Evolutionary conservation across 495 filamentous ascomycete species (phyloP).

Genomic region (Cercophora newfieldiana): DNA sequence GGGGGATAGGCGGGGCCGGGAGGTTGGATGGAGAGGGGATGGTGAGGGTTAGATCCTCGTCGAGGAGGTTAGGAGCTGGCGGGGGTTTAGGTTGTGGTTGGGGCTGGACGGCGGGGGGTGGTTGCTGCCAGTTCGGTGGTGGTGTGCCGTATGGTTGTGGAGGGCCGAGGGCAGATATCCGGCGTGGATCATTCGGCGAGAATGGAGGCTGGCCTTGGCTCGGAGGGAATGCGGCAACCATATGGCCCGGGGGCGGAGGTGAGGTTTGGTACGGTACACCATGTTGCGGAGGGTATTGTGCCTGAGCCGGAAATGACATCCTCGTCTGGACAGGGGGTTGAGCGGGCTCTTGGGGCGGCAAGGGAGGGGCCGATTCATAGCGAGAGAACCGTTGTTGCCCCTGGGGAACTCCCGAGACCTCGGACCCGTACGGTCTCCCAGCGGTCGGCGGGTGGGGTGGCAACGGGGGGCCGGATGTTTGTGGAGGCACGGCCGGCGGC

Average conservation of each 20-base stretch:
- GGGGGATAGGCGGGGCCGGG: conserved; percentile 80
- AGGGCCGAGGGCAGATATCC: conserved; percentile 29
- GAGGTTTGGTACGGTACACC: conserved; percentile 32
- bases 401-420: conserved; percentile 24
- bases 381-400: conserved; percentile 35
- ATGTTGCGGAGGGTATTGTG: conserved; percentile 15
- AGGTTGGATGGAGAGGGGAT: conserved; percentile 57
- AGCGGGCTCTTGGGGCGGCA: conserved; percentile 30
- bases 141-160: conserved; percentile 27
- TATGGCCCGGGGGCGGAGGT: conserved; percentile 18
- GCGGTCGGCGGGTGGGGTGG: conserved; percentile 39
- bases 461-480: conserved; percentile 30
- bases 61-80: conserved; percentile 65
- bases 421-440: conserved; percentile 28
- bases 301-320: not conserved
- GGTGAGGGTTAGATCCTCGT: conserved; percentile 64
- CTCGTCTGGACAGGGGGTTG: conserved; percentile 16
- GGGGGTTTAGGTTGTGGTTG: conserved; percentile 46
- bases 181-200: conserved; percentile 30
- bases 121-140: conserved; percentile 29
- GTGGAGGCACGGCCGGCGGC: conserved; percentile 9
- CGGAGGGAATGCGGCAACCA: conserved; percentile 30
- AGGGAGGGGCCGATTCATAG: conserved; percentile 45
- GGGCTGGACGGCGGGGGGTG: conserved; percentile 12
- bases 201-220: conserved; percentile 22